Evolutionary conservation across 352 stramenopile species (phyloP), one percentile per base, ranked within the genome.

Genomic region (Phytopythium helicoides): DNA sequence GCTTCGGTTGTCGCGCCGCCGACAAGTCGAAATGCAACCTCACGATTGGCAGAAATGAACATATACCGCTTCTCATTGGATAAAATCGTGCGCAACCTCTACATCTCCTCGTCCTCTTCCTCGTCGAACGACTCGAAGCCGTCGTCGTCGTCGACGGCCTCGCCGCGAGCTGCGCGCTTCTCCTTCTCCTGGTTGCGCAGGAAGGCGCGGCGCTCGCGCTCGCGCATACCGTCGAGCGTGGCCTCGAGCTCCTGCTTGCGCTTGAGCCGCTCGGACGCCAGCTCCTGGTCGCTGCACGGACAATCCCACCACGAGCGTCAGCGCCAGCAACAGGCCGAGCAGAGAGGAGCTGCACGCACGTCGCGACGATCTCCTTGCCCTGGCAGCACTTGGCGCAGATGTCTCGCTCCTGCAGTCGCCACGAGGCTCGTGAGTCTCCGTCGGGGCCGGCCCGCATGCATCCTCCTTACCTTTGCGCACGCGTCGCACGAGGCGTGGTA

Each of bases 401-500:
- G 59, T 94, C 67, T 68, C 89, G 59, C 64, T 90, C 77, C 76
- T 68, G 46, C 38, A 25, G 11, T 3, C 44, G n/a, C 15, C 5
- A 4, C 22, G 2, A 18, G n/a, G 25, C 11, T 5, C 4, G 42
- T 22, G 26, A 51, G 44, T 9, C 23, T 6, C 44, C 14, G 11
- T 8, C 18, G 25, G 25, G 25, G 22, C 11, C 23, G 44, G 44
- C 22, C 25, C 1, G 26, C 2, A 49, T 38, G 5, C 36, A 14
- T 33, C 3, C 16, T 28, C 40, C 47, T 42, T 55, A 84, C 86
- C 56, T 81, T 91, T 18, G 92, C 85, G 64, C 96, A 99, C 6
- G 75, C 66, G 52, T 89, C 74, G 62, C 96, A 99, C 18, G 97
- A 80, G 0, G 87, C 91, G 60, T 99, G 96, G 73, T 99, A 99